A percentile compares a stretch with the other conserved stretches of the same genome.
Evolutionary conservation across 2,329 filamentous ascomycete species (phyloP).

Genomic region (Ascochyta viciae-villosae): DNA sequence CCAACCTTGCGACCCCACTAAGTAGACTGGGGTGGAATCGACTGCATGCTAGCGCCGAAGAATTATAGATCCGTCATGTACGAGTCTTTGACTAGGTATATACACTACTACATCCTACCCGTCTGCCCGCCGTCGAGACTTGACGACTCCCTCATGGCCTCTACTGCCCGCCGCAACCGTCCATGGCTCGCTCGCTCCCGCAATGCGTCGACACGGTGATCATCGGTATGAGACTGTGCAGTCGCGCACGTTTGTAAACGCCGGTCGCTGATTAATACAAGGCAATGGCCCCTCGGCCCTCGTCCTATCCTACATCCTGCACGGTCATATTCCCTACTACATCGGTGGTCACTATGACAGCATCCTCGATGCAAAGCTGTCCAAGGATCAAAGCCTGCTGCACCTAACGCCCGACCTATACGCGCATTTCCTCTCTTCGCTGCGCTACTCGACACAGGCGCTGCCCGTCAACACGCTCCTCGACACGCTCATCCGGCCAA

Average conservation of each 20-base stretch:
- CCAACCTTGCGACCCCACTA: conserved; percentile 18
- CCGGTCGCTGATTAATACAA: conserved; percentile 44
- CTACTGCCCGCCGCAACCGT: conserved; percentile 34
- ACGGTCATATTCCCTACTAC: conserved; percentile 67
- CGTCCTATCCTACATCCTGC: conserved; percentile 68
- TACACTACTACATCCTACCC: conserved; percentile 27
- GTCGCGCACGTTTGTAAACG: not conserved
- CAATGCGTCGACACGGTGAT: conserved; percentile 51
- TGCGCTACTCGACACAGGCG: conserved; percentile 68
- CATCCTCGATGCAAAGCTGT: conserved; percentile 64
- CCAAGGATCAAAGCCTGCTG: conserved; percentile 55
- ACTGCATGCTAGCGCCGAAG: conserved; percentile 33
- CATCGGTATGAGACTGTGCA: conserved; percentile 36
- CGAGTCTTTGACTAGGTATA: conserved; percentile 21
- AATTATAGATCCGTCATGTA: conserved; percentile 40
- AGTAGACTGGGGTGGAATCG: conserved; percentile 26
- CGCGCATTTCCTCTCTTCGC: conserved; percentile 64
- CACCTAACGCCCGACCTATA: conserved; percentile 59
- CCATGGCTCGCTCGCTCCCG: conserved; percentile 49
- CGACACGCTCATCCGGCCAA: conserved; percentile 65
- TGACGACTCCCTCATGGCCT: conserved; percentile 40
- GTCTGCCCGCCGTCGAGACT: conserved; percentile 17
- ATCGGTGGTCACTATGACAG: conserved; percentile 63
- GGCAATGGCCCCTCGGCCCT: conserved; percentile 69
- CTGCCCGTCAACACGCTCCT: conserved; percentile 66